These are phyloP conservation scores for Crithidia bombi DNA, from an alignment of 208 protist species.

Conservation along the genomic window DNA sequence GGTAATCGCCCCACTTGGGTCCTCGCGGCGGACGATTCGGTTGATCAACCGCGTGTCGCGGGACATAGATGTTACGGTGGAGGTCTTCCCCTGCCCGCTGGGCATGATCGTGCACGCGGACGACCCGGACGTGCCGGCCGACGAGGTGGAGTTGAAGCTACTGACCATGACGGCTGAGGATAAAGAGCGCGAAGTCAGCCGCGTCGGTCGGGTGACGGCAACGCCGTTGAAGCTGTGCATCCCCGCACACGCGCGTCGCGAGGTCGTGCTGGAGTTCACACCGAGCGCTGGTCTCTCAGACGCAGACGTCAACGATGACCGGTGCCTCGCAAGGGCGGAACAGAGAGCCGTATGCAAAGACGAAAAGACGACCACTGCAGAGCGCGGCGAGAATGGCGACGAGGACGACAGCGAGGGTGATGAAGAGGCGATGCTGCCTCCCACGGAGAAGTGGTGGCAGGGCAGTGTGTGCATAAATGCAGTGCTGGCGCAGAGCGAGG, in stretches of 20 bases:
- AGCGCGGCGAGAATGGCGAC: constrained; percentile 22
- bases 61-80: constrained; percentile 78
- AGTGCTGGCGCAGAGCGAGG: constrained; percentile 64
- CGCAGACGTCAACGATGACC: constrained; percentile 2
- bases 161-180: constrained; percentile 47
- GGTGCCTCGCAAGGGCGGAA: background rate
- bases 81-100: constrained; percentile 61
- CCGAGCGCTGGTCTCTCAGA: constrained; percentile 51
- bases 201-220: constrained; percentile 56
- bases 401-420: constrained; percentile 27
- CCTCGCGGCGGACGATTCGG: constrained; percentile 66
- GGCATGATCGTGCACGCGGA: constrained; percentile 76
- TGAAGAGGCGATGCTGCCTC: constrained; percentile 53
- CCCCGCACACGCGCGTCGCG: constrained; percentile 59
- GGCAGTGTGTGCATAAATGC: constrained; percentile 83
- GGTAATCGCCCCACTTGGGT: constrained; percentile 76
- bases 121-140: constrained; percentile 64
- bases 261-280: constrained; percentile 82
- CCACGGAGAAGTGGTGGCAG: constrained; percentile 51
- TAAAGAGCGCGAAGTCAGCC: constrained; percentile 34
- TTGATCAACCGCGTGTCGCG: constrained; percentile 89
- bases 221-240: constrained; percentile 68
- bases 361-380: constrained; percentile 12
- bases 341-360: background rate
- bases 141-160: constrained; percentile 67